A percentile compares a stretch with the other conserved stretches of the same genome.
Conservation (phyloP, 2,329 filamentous ascomycete genomes). For the Daldinia eschscholtzii region DNA sequence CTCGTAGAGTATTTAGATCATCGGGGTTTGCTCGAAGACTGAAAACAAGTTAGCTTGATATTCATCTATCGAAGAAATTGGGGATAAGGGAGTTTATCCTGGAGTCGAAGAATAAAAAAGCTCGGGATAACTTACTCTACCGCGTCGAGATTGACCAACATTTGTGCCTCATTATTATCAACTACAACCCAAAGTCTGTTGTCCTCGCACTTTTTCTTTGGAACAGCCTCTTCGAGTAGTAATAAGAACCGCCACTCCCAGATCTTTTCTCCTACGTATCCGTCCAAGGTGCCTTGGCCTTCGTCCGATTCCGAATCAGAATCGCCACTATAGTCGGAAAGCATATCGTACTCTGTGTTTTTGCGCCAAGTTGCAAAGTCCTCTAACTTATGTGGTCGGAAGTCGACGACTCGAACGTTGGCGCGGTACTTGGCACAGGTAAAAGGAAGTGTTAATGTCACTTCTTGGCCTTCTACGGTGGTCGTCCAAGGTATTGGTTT, state of each 20-base stretch:
- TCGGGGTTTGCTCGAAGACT: conserved; percentile 69
- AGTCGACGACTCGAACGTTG: conserved; percentile 84
- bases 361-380: conserved; percentile 73
- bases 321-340: conserved; percentile 61
- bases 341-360: conserved; percentile 61
- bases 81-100: background rate
- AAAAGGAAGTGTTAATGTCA: conserved; percentile 72
- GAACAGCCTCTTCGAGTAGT: conserved; percentile 76
- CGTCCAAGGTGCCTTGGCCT: conserved; percentile 43
- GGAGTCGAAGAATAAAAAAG: background rate
- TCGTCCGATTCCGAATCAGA: conserved; percentile 51
- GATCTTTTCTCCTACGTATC: conserved; percentile 48
- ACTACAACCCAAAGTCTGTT: conserved; percentile 76
- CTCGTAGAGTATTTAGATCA: conserved; percentile 67
- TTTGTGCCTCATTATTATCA: conserved; percentile 66
- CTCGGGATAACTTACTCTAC: conserved; percentile 53
- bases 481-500: conserved; percentile 58
- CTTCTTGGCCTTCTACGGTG: conserved; percentile 55
- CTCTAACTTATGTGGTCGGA: conserved; percentile 75
- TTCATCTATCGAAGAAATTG: background rate
- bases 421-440: conserved; percentile 78
- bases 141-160: conserved; percentile 63
- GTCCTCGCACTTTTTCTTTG: conserved; percentile 54
- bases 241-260: conserved; percentile 92
- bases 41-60: conserved; percentile 6